Base-by-base conservation (phyloP, 139 green algal genomes). In the Chlamydomonas eustigma region DNA sequence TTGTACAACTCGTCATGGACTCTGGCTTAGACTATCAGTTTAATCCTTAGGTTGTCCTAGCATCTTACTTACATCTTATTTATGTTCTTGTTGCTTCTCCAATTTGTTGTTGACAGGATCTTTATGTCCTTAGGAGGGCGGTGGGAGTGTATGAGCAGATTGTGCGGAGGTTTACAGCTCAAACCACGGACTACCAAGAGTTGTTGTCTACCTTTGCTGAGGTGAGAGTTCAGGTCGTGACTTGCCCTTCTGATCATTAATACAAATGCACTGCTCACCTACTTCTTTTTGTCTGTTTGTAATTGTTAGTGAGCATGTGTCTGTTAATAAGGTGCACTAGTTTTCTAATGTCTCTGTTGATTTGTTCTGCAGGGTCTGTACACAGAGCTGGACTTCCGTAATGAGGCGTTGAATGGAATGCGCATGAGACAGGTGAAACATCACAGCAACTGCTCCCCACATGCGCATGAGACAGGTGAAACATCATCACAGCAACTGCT, bases 371-470 rank as follows among this genome's bases (percentile, higher is more conserved):
- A 95, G 50, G 80, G 90, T 2, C 89, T 94, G 39, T 97, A 94
- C 81, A 93, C 91, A 0, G 93, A 97, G 83, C 89, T 97, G 81
- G 94, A 98, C 81, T 98, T 98, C 84, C 63, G 89, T 25, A 95
- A 96, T 58, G 92, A 83, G 74, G 93, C 91, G 30, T 76, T 91
- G 6, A 97, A 96, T 73, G 76, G 78, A 4, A 30, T 77, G 12
- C 80, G 85, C 37, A 93, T 96, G 90, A 37, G 75, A 39, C 38
- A 88, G 74, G 74, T 79, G 31, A 5, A 37, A n/a, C 36, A 58
- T 36, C 32, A 3, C 25, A 37, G 64, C 50, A 63, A 28, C 50
- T 63, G 50, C 50, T 18, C 50, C 50, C 22, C 50, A 18, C 22
- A 18, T 63, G 18, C 50, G 18, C 18, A 63, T 22, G 50, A 18